phyloP scores from a whole-genome alignment of 345 rosid species.

The Psidium guajava region DNA sequence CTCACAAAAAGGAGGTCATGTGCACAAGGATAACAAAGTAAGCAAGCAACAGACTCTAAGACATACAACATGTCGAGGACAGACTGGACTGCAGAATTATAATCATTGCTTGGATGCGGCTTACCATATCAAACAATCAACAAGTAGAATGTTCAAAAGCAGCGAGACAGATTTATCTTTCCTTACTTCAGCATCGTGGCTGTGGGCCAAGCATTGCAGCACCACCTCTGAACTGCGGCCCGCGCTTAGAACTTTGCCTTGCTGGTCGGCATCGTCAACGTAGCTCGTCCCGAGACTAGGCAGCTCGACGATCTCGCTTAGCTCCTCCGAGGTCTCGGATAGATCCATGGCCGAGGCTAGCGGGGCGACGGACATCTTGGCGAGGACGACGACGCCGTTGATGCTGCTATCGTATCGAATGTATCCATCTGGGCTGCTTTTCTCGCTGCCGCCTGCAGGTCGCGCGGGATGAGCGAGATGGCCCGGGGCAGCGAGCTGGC shows the following conservation, averaged over 20 bases:
- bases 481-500: slow-evolving; percentile 5
- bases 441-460: slow-evolving; percentile 10
- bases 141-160: background rate
- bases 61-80: background rate
- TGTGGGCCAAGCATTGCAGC: slow-evolving; percentile 81
- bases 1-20: background rate
- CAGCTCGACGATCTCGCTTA: slow-evolving; percentile 7
- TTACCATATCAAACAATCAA: background rate
- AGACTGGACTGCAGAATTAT: background rate
- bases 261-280: slow-evolving; percentile 23
- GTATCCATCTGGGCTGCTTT: slow-evolving; percentile 9
- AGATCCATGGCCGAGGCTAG: background rate
- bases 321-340: slow-evolving; percentile 1
- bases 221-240: slow-evolving; percentile 92
- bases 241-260: slow-evolving; percentile 68
- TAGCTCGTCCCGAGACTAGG: slow-evolving; percentile 9
- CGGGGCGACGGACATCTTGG: background rate
- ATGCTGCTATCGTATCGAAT: background rate
- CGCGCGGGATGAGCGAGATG: slow-evolving; percentile 4
- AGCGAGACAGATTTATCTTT: slow-evolving; percentile 28
- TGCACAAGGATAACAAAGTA: background rate
- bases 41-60: background rate
- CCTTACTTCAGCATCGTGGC: slow-evolving; percentile 83
- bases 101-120: background rate
- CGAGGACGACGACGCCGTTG: background rate